Evolutionary conservation across 176 grass and related monocot species (phyloP).

Genomic region (Cenchrus fungigraminus): DNA sequence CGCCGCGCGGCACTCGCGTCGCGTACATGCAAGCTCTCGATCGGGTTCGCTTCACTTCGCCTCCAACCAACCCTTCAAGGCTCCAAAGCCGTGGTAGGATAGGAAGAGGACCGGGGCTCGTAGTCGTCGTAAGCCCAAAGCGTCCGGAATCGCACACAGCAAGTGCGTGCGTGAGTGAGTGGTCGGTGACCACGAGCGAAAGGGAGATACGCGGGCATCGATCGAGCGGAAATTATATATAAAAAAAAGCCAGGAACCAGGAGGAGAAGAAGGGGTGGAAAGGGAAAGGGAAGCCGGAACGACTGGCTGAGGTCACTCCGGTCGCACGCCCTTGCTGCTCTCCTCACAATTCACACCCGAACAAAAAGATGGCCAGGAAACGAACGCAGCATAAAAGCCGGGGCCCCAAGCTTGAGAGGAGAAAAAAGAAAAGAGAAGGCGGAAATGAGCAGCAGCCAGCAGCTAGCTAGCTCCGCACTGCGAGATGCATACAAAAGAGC

Average conservation of each 20-base stretch:
- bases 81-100: too few species aligned
- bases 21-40: neutral
- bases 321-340: slow-evolving; percentile 31
- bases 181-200: slow-evolving; percentile 22
- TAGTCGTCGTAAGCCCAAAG: neutral
- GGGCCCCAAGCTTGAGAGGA: neutral
- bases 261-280: neutral
- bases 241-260: neutral
- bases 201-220: slow-evolving; percentile 34
- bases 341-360: slow-evolving; percentile 59
- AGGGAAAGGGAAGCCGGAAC: slow-evolving; percentile 31
- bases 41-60: neutral
- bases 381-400: neutral
- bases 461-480: neutral
- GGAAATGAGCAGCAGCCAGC: neutral
- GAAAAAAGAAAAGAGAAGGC: neutral
- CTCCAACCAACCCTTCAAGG: neutral
- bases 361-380: slow-evolving; percentile 38
- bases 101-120: neutral
- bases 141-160: slow-evolving; percentile 11
- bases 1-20: neutral
- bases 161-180: neutral
- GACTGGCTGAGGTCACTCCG: slow-evolving; percentile 49
- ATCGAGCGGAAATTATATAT: neutral
- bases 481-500: neutral